Evolutionary conservation across 225 moss, liverwort and hornwort genomes (phyloP).

Genomic region (Pleurozium schreberi): DNA sequence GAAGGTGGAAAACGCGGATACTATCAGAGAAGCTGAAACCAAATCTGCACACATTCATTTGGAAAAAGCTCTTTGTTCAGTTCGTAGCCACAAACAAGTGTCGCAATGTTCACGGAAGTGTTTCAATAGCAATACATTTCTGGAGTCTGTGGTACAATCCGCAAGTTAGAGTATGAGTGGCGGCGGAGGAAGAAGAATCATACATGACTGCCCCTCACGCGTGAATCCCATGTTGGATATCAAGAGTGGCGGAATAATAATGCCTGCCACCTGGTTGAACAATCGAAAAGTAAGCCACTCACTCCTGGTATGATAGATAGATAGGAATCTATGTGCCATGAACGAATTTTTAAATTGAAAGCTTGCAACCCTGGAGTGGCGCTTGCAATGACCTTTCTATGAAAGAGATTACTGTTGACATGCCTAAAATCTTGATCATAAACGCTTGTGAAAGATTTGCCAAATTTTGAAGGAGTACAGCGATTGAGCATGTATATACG

Average conservation of each 20-base stretch:
- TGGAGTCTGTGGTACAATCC: neutral
- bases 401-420: neutral
- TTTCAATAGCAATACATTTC: neutral
- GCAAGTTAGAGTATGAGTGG: neutral
- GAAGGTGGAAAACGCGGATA: slow-evolving; percentile 43
- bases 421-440: neutral
- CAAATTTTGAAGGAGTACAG: neutral
- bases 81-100: too few relatives aligned
- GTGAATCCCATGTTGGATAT: slow-evolving; percentile 36
- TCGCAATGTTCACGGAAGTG: neutral
- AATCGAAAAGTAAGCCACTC: neutral
- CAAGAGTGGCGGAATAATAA: slow-evolving; percentile 39
- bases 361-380: neutral
- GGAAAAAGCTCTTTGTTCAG: neutral
- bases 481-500: neutral
- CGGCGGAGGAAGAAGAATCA: neutral
- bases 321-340: neutral
- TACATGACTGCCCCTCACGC: slow-evolving; percentile 26
- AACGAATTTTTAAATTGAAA: neutral
- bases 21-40: slow-evolving; percentile 60
- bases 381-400: neutral
- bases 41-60: slow-evolving; percentile 34
- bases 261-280: slow-evolving; percentile 44
- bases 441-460: neutral
- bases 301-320: neutral